These are phyloP conservation scores for Jatropha multifida DNA, from an alignment of 441 rosid species.

Conservation along the genomic window DNA sequence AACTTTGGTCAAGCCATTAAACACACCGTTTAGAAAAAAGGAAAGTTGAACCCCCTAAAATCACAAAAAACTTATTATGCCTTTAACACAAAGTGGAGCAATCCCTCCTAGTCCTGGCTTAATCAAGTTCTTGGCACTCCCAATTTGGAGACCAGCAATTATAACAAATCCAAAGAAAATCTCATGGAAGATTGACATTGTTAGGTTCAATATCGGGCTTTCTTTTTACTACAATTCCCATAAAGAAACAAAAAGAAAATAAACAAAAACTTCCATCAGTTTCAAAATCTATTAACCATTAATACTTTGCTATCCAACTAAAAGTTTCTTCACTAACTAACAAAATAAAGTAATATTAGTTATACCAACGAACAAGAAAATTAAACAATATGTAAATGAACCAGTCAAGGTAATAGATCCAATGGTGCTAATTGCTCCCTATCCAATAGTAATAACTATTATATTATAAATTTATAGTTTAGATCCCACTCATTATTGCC, in stretches of 20 bases:
- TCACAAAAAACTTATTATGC: constrained; percentile 35
- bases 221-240: constrained; percentile 68
- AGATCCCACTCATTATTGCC: not conserved
- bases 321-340: not conserved
- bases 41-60: too few species aligned
- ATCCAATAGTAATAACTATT: not conserved
- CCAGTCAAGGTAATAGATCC: constrained; percentile 1
- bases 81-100: constrained; percentile 70
- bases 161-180: constrained; percentile 77
- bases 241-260: constrained; percentile 2
- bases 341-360: not conserved
- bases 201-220: constrained; percentile 71
- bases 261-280: constrained; percentile 27
- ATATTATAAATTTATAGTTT: not conserved
- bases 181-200: constrained; percentile 79
- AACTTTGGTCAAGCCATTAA: too few species aligned
- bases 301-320: not conserved
- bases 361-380: not conserved
- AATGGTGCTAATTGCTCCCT: not conserved
- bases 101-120: constrained; percentile 75
- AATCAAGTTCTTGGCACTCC: constrained; percentile 53
- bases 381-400: not conserved
- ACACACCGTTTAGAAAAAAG: too few species aligned
- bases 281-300: constrained; percentile 26
- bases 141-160: constrained; percentile 62